Conservation (phyloP, 2,329 filamentous ascomycete species). For the Colletotrichum camelliae region DNA sequence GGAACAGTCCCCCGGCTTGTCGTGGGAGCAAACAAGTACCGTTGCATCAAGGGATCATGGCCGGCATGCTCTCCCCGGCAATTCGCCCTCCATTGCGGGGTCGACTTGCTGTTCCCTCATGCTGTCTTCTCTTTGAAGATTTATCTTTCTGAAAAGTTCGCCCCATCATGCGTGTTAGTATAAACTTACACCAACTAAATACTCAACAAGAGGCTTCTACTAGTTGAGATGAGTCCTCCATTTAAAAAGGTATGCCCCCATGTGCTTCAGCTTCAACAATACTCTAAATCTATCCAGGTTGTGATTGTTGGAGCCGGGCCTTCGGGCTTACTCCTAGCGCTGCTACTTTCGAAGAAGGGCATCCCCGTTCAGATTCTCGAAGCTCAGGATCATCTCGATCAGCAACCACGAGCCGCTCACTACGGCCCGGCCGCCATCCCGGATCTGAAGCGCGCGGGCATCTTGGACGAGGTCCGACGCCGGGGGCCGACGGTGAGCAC, state of each 20-base stretch:
- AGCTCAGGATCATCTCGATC: conserved; percentile 56
- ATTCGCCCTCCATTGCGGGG: background rate
- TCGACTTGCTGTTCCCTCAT: background rate
- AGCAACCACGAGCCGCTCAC: conserved; percentile 66
- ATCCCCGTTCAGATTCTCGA: conserved; percentile 63
- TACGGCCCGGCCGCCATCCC: conserved; percentile 64
- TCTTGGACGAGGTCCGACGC: conserved; percentile 50
- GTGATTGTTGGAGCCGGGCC: conserved; percentile 56
- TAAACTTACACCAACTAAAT: background rate
- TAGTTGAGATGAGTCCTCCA: background rate
- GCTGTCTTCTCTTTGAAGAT: background rate
- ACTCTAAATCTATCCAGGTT: background rate
- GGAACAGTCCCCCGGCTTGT: background rate
- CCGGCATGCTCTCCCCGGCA: background rate
- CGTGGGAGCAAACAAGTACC: background rate
- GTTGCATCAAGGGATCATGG: background rate
- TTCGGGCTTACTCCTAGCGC: conserved; percentile 52
- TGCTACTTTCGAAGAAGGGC: conserved; percentile 57
- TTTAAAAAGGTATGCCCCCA: background rate
- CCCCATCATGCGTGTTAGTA: background rate
- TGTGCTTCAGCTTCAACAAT: background rate
- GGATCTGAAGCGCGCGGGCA: conserved; percentile 63
- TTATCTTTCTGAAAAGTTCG: background rate
- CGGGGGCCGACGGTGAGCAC: conserved; percentile 42
- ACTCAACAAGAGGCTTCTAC: too few relatives aligned